These are phyloP conservation scores for Dentipellis fragilis DNA, from an alignment of 768 basidiomycete species.

Conservation along the genomic window DNA sequence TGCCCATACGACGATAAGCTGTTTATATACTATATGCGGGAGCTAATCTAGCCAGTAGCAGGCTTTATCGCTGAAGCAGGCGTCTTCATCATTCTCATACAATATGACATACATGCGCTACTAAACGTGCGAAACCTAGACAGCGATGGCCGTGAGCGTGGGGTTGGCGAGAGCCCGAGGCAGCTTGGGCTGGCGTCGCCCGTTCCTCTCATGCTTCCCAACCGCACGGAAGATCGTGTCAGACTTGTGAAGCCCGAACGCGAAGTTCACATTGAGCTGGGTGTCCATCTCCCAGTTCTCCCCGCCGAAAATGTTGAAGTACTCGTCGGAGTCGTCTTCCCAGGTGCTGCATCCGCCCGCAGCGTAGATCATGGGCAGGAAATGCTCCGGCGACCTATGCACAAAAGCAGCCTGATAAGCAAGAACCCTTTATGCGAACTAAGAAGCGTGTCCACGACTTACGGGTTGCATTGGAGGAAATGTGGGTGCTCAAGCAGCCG, in stretches of 20 bases:
- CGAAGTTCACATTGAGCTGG: conserved; percentile 5
- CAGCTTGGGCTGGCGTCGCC: too few relatives aligned
- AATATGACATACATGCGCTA: too few relatives aligned
- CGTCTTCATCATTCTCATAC: too few relatives aligned
- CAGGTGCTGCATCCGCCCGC: conserved; percentile 4
- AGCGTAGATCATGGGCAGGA: conserved; percentile 4
- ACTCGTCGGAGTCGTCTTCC: conserved; percentile 2
- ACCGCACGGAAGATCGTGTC: not conserved
- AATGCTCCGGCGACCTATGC: conserved; percentile 1
- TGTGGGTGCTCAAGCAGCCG: conserved; percentile 4
- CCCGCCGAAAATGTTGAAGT: conserved; percentile 1
- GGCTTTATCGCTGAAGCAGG: too few relatives aligned
- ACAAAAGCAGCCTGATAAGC: not conserved
- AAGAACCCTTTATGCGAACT: not conserved
- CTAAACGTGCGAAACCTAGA: too few relatives aligned
- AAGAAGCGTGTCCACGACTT: not conserved
- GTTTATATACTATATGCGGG: too few relatives aligned
- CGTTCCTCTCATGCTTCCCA: too few relatives aligned
- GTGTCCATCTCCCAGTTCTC: conserved; percentile 9
- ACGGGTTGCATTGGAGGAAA: conserved; percentile 5
- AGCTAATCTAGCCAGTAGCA: too few relatives aligned
- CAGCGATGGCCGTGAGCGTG: too few relatives aligned
- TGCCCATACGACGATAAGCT: too few relatives aligned
- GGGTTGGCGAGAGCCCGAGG: too few relatives aligned
- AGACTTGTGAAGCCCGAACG: not conserved